A percentile compares a stretch with the other conserved stretches of the same genome.
phyloP scores from a whole-genome alignment of 495 filamentous ascomycete species.

The Neurospora sublineolata region DNA sequence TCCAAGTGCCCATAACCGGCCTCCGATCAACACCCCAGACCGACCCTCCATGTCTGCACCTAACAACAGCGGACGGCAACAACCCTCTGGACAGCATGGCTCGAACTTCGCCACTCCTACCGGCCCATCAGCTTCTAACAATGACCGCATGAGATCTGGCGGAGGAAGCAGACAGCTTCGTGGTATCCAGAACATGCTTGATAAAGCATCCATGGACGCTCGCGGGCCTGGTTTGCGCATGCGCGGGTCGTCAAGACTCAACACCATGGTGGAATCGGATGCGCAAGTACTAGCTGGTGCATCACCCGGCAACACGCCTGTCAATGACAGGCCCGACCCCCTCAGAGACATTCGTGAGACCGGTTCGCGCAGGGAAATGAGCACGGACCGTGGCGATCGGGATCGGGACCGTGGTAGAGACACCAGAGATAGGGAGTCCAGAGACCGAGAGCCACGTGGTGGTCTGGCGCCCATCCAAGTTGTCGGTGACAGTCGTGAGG shows the following conservation, averaged over 20 bases:
- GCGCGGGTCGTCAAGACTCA: constrained; percentile 20
- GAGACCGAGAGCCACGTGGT: constrained; percentile 1
- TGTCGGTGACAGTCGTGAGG: constrained; percentile 19
- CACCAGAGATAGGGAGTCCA: not conserved
- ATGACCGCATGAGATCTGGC: constrained; percentile 34
- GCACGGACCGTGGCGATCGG: constrained; percentile 5
- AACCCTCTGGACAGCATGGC: constrained; percentile 16
- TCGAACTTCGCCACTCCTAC: constrained; percentile 33
- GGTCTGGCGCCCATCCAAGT: constrained; percentile 19
- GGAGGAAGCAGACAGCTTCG: constrained; percentile 31
- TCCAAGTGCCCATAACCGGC: constrained; percentile 14
- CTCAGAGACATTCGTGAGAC: constrained; percentile 14
- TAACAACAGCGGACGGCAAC: constrained; percentile 12
- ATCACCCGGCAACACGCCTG: constrained; percentile 33
- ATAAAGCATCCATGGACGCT: constrained; percentile 27
- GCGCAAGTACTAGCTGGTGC: constrained; percentile 37
- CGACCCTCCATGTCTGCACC: constrained; percentile 20
- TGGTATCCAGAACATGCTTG: constrained; percentile 41
- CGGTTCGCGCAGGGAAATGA: constrained; percentile 11
- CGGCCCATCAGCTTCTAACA: constrained; percentile 30
- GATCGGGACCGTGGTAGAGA: not conserved
- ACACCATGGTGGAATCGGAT: constrained; percentile 33
- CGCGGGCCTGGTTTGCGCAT: constrained; percentile 22
- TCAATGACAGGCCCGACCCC: constrained; percentile 32
- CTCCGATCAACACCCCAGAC: constrained; percentile 22